These are phyloP conservation scores for Astragalus glycyphyllos DNA, from an alignment of 306 rosid species.

Conservation along the genomic window DNA sequence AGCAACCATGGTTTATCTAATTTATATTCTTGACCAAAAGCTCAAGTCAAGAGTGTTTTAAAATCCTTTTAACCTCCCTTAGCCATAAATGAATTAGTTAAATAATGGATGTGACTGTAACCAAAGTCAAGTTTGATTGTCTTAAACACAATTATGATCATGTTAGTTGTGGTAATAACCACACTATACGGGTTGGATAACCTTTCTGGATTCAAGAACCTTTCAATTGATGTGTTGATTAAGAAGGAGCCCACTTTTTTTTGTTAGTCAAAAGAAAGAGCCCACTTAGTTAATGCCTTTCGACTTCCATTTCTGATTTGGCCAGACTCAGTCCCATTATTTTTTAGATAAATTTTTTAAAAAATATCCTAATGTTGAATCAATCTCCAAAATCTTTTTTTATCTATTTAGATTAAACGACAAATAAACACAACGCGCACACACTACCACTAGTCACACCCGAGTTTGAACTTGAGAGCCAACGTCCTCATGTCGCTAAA, in stretches of 20 bases:
- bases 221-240: conserved; percentile 24
- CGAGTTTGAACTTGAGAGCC: no score
- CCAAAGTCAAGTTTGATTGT: conserved; percentile 22
- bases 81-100: not conserved
- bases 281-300: conserved; percentile 37
- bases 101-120: not conserved
- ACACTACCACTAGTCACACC: no score
- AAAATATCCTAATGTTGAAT: not conserved
- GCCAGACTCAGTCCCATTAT: not conserved
- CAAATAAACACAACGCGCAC: no score
- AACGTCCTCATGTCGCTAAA: no score
- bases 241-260: conserved; percentile 38
- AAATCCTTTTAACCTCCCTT: not conserved
- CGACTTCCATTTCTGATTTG: conserved; percentile 25
- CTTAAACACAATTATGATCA: conserved; percentile 2
- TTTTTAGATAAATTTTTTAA: not conserved
- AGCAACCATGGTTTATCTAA: conserved; percentile 25
- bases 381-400: no score
- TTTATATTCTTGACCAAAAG: conserved; percentile 18
- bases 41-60: not conserved
- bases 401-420: no score
- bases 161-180: conserved; percentile 19
- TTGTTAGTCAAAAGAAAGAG: conserved; percentile 7
- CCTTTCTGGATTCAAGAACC: not conserved
- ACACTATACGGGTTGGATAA: conserved; percentile 11